phyloP scores from a whole-genome alignment of 106 monocot species.

The Narthecium ossifragum region DNA sequence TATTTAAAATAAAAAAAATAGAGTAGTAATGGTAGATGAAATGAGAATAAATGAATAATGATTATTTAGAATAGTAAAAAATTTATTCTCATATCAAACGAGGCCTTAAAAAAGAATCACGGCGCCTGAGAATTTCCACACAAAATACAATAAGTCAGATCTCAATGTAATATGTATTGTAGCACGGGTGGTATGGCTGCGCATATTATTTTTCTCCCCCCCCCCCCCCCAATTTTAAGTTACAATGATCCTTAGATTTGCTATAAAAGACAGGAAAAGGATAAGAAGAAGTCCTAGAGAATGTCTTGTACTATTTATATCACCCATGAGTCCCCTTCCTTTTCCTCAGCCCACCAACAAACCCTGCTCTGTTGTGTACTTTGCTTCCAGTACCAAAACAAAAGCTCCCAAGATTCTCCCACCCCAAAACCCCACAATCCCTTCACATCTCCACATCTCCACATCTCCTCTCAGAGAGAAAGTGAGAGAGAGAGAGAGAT shows the following conservation, averaged over 20 bases:
- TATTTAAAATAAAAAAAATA: too few species aligned
- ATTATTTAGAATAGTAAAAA: too few species aligned
- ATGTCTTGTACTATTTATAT: conserved; percentile 21
- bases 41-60: too few species aligned
- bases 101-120: too few species aligned
- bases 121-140: too few species aligned
- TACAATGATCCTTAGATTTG: conserved; percentile 3
- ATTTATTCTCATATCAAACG: too few species aligned
- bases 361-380: conserved; percentile 14
- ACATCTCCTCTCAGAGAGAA: conserved; percentile 2
- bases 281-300: conserved; percentile 13
- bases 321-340: conserved; percentile 6
- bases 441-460: background rate
- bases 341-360: conserved; percentile 4
- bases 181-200: too few species aligned
- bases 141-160: too few species aligned
- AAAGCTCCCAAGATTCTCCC: conserved; percentile 8
- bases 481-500: conserved; percentile 6
- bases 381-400: conserved; percentile 3
- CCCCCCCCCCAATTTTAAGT: too few species aligned
- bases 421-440: background rate
- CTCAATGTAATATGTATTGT: too few species aligned
- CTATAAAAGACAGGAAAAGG: conserved; percentile 1
- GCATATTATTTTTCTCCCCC: too few species aligned
- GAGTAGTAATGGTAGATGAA: too few species aligned